Evolutionary conservation across 257 asterid genomes (phyloP), one percentile per base, ranked within the genome.

Genomic region (Leonotis leonurus): DNA sequence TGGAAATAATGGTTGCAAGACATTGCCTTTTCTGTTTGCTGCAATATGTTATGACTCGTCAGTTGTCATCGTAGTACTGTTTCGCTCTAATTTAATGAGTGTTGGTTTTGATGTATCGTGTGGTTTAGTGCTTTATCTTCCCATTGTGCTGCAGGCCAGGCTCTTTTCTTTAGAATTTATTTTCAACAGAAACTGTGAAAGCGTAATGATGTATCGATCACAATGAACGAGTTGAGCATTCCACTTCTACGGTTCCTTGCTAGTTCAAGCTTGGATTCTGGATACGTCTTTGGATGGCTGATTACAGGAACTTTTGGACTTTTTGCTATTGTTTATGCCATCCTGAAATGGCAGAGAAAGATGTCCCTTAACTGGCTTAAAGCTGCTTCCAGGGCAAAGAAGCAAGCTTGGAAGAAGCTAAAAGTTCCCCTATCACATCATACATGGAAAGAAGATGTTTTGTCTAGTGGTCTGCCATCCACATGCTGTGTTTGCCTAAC

Each of bases 341-440:
- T 78, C 66, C 77, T 85, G 57, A 83, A 76, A 78, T 88, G 91
- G 95, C 89, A 88, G 79, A 78, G 82, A 55, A 85, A 60, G 64
- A 70, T 85, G 56, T 88, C 96, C 41, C 82, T 85, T 37, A 83
- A 85, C 59, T 85, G 96, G 96, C 85, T 85, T 70, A 88, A 88
- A 78, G 96, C 90, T 52, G 96, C 96, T 76, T 85, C 95, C 64
- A 71, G 73, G 75, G 96, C 96, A 26, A 88, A 88, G 73, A 82
- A 81, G 71, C 81, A 79, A 75, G 96, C 76, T 1, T 85, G 89
- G 96, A 82, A 88, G 79, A 83, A 81, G 60, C 79, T 88, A 35
- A 85, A 85, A 63, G 85, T 83, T 70, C 95, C 96, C 30, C 41
- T 83, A 58, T 88, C 96, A 30, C 74, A 77, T 69, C 96, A 88